Conservation (phyloP, 495 filamentous ascomycete genomes). For the Pseudomonodictys pantanalensis region DNA sequence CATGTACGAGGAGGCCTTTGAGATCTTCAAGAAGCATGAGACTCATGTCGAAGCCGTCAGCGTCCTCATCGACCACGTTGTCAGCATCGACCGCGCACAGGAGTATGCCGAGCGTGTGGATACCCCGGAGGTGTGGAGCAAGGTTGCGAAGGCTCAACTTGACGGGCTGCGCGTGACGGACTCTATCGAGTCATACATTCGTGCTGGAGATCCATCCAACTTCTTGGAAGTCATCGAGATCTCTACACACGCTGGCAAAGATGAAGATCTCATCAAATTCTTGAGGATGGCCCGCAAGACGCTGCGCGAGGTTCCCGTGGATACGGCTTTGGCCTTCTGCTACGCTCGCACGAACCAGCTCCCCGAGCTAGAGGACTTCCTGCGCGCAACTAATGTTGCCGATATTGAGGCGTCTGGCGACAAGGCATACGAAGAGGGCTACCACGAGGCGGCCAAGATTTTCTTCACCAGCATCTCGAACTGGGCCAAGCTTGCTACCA, state of each 20-base stretch:
- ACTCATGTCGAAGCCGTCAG: constrained; percentile 82
- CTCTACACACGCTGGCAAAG: constrained; percentile 92
- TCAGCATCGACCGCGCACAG: constrained; percentile 96
- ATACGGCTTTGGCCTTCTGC: constrained; percentile 90
- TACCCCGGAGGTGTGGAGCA: constrained; percentile 97
- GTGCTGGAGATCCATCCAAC: constrained; percentile 88
- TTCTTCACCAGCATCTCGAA: constrained; percentile 98
- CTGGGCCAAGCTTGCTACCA: constrained; percentile 98
- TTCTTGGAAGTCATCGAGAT: constrained; percentile 95
- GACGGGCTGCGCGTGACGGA: constrained; percentile 93
- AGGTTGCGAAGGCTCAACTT: constrained; percentile 95
- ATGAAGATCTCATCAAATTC: constrained; percentile 96
- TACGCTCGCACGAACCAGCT: constrained; percentile 90
- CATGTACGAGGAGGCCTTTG: constrained; percentile 94
- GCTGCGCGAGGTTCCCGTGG: constrained; percentile 87
- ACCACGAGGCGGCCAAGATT: constrained; percentile 96
- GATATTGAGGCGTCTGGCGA: constrained; percentile 95
- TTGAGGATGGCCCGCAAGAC: constrained; percentile 97
- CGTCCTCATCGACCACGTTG: constrained; percentile 93
- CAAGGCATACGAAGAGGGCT: constrained; percentile 93
- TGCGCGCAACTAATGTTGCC: constrained; percentile 89
- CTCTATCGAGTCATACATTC: constrained; percentile 95
- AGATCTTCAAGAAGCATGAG: constrained; percentile 97
- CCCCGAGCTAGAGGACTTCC: constrained; percentile 91
- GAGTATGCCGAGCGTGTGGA: constrained; percentile 96